Evolutionary conservation across 371 early-diverging fungal genomes (phyloP), one percentile per base, ranked within the genome.

Genomic region (Conidiobolus incongruus): DNA sequence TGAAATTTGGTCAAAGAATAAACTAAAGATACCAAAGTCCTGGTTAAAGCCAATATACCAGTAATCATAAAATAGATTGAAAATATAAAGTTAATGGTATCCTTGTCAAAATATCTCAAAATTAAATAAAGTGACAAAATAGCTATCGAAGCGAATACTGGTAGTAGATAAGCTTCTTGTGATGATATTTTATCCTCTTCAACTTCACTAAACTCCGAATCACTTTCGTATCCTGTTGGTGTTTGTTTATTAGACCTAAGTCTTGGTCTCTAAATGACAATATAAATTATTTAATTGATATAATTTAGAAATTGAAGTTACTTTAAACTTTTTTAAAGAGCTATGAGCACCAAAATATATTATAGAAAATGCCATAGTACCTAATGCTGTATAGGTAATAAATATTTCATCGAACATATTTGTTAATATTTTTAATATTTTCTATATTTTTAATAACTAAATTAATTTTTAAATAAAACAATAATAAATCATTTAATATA

Each of bases 131-230:
- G 59, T 1, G 74, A 66, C 46, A 91, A 77, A 2, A 94, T 60
- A 8, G 77, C 80, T 16, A 55, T 62, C 11, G 91, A 90, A 20
- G 91, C 95, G 52, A 84, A 73, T 21, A 92, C 54, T 8, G 95
- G 92, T 53, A 89, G 88, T 81, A 77, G 70, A 56, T 84, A 80
- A 19, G 95, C 95, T 59, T 94, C 95, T 49, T 78, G 70, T 3
- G 82, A 53, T 3, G 81, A 71, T 47, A 94, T 93, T 41, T 60
- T 57, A 12, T 62, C 60, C 16, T 63, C 62, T 32, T 70, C 72
- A 15, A 71, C 71, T 33, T 71, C 69, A 8, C 65, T 61, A 32
- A n/a, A n/a, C n/a, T 77, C 78, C 2, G 71, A 70, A 44, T 66
- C 68, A 47, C 58, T 55, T 24, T 68, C 68, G 19, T 31, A 34